A percentile compares a stretch with the other conserved stretches of the same genome.
phyloP scores from a whole-genome alignment of 176 grass and related monocot species.

The Oryza glaberrima region DNA sequence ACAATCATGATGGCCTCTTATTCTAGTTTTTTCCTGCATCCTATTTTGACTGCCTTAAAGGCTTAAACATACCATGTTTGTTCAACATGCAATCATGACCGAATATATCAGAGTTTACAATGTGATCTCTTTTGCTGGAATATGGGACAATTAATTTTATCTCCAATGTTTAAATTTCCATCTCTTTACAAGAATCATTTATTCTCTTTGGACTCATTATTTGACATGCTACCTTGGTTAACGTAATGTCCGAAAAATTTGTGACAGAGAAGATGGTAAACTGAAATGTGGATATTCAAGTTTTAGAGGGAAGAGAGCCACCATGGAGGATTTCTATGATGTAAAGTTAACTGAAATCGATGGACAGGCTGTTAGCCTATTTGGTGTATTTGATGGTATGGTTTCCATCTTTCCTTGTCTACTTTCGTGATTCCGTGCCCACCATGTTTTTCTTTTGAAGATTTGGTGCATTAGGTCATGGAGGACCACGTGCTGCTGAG shows the following conservation, averaged over 20 bases:
- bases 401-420: conserved; percentile 35
- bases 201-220: background rate
- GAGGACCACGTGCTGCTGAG: conserved; percentile 81
- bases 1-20: background rate
- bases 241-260: conserved; percentile 40
- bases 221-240: conserved; percentile 41
- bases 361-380: conserved; percentile 76
- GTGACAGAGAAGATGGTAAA: conserved; percentile 82
- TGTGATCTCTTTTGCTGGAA: conserved; percentile 9
- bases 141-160: conserved; percentile 6
- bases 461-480: conserved; percentile 75
- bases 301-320: conserved; percentile 83
- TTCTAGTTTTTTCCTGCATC: background rate
- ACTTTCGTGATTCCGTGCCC: conserved; percentile 15
- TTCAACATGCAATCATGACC: background rate
- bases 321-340: conserved; percentile 96
- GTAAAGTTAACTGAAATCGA: conserved; percentile 77
- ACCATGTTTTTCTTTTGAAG: conserved; percentile 38
- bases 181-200: conserved; percentile 1
- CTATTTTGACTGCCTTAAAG: background rate
- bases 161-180: conserved; percentile 20
- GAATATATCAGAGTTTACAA: conserved; percentile 25
- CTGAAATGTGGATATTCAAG: conserved; percentile 91
- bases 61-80: background rate
- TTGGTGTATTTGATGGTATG: conserved; percentile 93